A percentile compares a stretch with the other conserved stretches of the same genome.
phyloP scores from a whole-genome alignment of 2,329 filamentous ascomycete species.

The Neobulgaria alba region DNA sequence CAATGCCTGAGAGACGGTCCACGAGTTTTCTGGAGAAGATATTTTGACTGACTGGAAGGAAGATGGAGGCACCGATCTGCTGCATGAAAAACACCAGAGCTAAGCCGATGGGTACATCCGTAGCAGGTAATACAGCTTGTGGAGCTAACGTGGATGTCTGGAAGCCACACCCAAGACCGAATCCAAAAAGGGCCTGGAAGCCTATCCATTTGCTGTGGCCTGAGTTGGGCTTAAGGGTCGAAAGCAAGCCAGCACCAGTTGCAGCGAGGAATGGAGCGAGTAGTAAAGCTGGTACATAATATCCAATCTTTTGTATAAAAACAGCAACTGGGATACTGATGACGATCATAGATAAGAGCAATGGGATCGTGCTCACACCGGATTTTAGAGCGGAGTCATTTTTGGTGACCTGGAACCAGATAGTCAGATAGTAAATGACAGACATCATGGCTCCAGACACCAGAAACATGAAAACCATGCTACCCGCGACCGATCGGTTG shows the following conservation, averaged over 20 bases:
- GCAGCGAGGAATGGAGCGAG: slow-evolving; percentile 22
- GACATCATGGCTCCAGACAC: background rate
- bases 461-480: background rate
- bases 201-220: slow-evolving; percentile 38
- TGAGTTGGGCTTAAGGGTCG: slow-evolving; percentile 34
- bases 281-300: slow-evolving; percentile 19
- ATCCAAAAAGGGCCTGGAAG: slow-evolving; percentile 42
- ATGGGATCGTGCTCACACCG: slow-evolving; percentile 31
- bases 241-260: slow-evolving; percentile 5
- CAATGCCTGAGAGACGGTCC: background rate
- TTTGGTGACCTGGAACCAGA: slow-evolving; percentile 40
- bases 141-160: background rate
- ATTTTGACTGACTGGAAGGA: background rate
- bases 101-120: background rate
- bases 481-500: slow-evolving; percentile 21
- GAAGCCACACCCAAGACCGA: slow-evolving; percentile 37
- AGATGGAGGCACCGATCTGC: background rate
- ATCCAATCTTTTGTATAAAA: slow-evolving; percentile 18
- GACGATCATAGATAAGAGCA: slow-evolving; percentile 21
- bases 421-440: slow-evolving; percentile 36
- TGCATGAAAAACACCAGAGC: background rate
- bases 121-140: background rate
- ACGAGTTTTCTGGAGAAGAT: background rate
- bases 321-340: background rate
- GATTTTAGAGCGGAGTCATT: slow-evolving; percentile 27